These are phyloP conservation scores for Ophiostoma montium DNA, from an alignment of 2,329 filamentous ascomycete genomes.

Conservation along the genomic window DNA sequence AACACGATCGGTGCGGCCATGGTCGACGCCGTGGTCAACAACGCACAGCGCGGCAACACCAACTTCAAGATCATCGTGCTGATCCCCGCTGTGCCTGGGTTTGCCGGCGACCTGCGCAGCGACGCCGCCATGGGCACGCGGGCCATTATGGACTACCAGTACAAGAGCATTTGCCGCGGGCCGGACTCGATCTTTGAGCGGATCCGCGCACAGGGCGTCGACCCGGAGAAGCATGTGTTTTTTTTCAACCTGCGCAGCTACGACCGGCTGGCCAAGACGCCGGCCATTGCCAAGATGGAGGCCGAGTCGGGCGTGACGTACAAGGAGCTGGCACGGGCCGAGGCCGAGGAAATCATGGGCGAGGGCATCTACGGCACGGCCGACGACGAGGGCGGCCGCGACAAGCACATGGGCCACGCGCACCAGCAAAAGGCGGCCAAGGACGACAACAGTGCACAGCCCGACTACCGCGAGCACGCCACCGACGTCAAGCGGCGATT, in stretches of 20 bases:
- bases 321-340: constrained; percentile 70
- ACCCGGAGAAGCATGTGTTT: constrained; percentile 72
- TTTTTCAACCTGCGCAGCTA: constrained; percentile 90
- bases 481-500: constrained; percentile 37
- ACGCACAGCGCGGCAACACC: constrained; percentile 57
- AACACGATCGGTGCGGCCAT: constrained; percentile 83
- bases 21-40: constrained; percentile 74
- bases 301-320: constrained; percentile 68
- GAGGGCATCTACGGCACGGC: constrained; percentile 50
- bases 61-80: constrained; percentile 86
- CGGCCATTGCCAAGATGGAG: constrained; percentile 58
- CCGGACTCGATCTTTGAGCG: constrained; percentile 81
- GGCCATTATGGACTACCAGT: constrained; percentile 98
- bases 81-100: constrained; percentile 85
- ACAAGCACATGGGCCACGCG: constrained; percentile 33
- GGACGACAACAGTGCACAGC: constrained; percentile 17
- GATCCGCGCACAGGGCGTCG: constrained; percentile 55
- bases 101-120: constrained; percentile 77
- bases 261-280: constrained; percentile 78
- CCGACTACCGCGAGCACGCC: constrained; percentile 25
- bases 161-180: constrained; percentile 86
- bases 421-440: constrained; percentile 21
- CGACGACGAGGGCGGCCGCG: constrained; percentile 30
- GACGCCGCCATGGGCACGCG: constrained; percentile 73
- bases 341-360: constrained; percentile 80